These are phyloP conservation scores for Triglochin maritima DNA, from an alignment of 106 monocot species.

Conservation along the genomic window DNA sequence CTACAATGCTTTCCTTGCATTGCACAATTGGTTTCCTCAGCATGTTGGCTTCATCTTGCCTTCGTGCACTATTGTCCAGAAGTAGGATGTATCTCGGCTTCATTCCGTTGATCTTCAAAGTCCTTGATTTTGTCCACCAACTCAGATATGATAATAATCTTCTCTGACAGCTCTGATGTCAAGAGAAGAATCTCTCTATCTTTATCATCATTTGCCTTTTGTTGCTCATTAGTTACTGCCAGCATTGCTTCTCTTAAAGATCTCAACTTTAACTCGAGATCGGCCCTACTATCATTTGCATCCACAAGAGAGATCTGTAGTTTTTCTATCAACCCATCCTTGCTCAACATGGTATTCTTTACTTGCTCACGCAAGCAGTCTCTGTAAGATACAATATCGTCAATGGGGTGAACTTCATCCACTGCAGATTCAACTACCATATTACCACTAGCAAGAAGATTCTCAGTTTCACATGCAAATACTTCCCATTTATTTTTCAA, in stretches of 20 bases:
- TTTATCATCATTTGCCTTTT: slow-evolving; percentile 54
- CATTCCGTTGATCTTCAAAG: slow-evolving; percentile 20
- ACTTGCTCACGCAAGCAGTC: slow-evolving; percentile 45
- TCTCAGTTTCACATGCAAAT: slow-evolving; percentile 49
- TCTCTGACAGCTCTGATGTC: slow-evolving; percentile 42
- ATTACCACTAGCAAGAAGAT: slow-evolving; percentile 52
- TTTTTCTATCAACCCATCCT: slow-evolving; percentile 62
- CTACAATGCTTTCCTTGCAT: too few species aligned
- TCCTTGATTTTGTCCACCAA: slow-evolving; percentile 30
- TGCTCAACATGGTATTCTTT: slow-evolving; percentile 43
- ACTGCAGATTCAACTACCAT: slow-evolving; percentile 43
- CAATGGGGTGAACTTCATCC: slow-evolving; percentile 29
- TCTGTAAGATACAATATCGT: slow-evolving; percentile 27
- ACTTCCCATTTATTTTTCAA: slow-evolving; percentile 43
- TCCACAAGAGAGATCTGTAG: slow-evolving; percentile 68
- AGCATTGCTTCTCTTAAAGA: slow-evolving; percentile 80
- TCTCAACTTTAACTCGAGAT: slow-evolving; percentile 77
- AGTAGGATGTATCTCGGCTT: slow-evolving; percentile 32
- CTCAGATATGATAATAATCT: slow-evolving; percentile 19
- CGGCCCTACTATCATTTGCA: slow-evolving; percentile 41
- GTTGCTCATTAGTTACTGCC: slow-evolving; percentile 77
- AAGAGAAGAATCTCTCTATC: slow-evolving; percentile 46
- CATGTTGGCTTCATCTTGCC: too few species aligned
- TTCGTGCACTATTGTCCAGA: slow-evolving; percentile 4
- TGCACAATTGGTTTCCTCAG: too few species aligned